These are phyloP conservation scores for Umbelopsis sp. DNA, from an alignment of 371 early-diverging fungal genomes.

Conservation along the genomic window DNA sequence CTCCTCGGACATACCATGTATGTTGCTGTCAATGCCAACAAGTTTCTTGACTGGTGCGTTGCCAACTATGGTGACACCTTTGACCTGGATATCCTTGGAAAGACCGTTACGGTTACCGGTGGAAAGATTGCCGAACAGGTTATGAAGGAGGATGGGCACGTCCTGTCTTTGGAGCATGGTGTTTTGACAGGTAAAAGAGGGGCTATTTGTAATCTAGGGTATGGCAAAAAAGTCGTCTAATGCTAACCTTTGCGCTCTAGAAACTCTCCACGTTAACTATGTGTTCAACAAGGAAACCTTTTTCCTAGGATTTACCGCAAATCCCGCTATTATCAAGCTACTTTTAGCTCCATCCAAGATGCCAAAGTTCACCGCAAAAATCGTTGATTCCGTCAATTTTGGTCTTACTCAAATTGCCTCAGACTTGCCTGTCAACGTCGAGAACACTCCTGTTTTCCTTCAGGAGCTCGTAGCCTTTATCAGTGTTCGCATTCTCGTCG, in stretches of 20 bases:
- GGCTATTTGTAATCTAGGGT: too few relatives aligned
- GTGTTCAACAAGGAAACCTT: constrained; percentile 27
- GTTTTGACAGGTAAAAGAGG: constrained; percentile 31
- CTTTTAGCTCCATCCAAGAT: constrained; percentile 28
- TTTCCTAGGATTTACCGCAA: constrained; percentile 34
- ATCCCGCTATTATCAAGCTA: constrained; percentile 31
- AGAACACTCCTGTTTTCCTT: constrained; percentile 30
- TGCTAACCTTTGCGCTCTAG: constrained; percentile 16
- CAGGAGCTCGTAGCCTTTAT: constrained; percentile 45
- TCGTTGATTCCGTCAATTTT: constrained; percentile 28
- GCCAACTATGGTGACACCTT: constrained; percentile 40
- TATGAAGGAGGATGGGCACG: constrained; percentile 28
- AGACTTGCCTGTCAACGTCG: constrained; percentile 13
- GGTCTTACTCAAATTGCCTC: constrained; percentile 25
- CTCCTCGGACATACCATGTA: constrained; percentile 42
- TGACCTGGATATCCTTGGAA: constrained; percentile 29
- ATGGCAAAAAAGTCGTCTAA: too few relatives aligned
- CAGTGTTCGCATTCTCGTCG: constrained; percentile 41
- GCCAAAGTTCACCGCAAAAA: constrained; percentile 24
- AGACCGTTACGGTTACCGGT: constrained; percentile 29
- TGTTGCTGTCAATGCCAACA: constrained; percentile 22
- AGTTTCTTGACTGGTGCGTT: constrained; percentile 42
- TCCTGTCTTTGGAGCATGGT: constrained; percentile 38
- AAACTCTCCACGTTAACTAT: constrained; percentile 39
- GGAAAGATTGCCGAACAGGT: constrained; percentile 37